phyloP scores from a whole-genome alignment of 352 stramenopile genomes.

The Phytophthora macrochlamydospora region DNA sequence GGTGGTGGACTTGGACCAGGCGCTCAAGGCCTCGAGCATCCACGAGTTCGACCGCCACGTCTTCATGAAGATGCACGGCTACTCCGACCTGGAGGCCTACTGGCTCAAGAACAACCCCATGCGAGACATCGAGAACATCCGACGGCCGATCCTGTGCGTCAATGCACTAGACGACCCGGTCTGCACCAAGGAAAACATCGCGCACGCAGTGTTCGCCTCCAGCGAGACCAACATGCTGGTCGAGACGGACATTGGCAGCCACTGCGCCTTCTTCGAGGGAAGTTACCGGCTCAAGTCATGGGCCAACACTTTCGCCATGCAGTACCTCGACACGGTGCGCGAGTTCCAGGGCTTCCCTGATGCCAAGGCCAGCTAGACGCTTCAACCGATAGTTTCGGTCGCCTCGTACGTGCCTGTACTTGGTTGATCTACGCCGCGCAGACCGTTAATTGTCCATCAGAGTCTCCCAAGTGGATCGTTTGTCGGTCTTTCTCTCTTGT shows the following conservation, averaged over 20 bases:
- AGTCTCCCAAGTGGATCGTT: too few relatives aligned
- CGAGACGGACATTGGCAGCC: constrained; percentile 59
- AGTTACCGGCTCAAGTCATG: constrained; percentile 66
- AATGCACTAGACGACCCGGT: constrained; percentile 85
- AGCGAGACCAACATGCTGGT: constrained; percentile 64
- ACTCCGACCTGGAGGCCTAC: constrained; percentile 64
- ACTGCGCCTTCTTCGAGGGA: constrained; percentile 82
- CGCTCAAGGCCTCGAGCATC: constrained; percentile 58
- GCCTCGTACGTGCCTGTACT: too few relatives aligned
- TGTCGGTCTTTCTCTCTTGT: too few relatives aligned
- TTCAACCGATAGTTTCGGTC: too few relatives aligned
- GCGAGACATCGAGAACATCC: constrained; percentile 57
- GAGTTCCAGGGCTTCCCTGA: constrained; percentile 29
- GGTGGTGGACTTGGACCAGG: constrained; percentile 53
- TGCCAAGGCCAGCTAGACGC: too few relatives aligned
- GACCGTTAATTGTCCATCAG: too few relatives aligned
- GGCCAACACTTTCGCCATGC: constrained; percentile 59
- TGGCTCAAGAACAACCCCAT: constrained; percentile 83
- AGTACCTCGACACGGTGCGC: constrained; percentile 65
- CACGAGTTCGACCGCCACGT: constrained; percentile 77
- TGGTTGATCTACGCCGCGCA: too few relatives aligned
- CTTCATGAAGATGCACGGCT: constrained; percentile 85
- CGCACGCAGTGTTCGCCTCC: constrained; percentile 53
- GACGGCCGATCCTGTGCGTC: constrained; percentile 66
- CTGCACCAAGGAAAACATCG: constrained; percentile 76